Evolutionary conservation across 306 rosid species (phyloP).

Genomic region (Vigna mungo): DNA sequence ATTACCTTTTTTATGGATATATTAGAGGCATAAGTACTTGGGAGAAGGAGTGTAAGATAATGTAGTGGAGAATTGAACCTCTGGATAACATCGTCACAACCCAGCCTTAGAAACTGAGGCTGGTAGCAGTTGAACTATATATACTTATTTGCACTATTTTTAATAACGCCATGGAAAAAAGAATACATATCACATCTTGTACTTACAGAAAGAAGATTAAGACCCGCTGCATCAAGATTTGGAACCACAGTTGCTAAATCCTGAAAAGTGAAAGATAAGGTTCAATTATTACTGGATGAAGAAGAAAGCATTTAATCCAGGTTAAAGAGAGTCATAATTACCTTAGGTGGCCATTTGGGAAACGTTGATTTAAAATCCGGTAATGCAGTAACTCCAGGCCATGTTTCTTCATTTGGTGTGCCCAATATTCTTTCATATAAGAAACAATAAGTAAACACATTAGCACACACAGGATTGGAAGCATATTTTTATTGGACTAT

Average conservation of each 20-base stretch:
- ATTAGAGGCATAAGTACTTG: not conserved
- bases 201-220: constrained; percentile 94
- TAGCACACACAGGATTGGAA: constrained; percentile 2
- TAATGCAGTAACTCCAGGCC: constrained; percentile 98
- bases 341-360: constrained; percentile 94
- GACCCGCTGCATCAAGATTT: constrained; percentile 82
- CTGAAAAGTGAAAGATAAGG: constrained; percentile 54
- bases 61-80: constrained; percentile 1
- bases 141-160: not conserved
- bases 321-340: constrained; percentile 43
- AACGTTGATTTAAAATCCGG: constrained; percentile 96
- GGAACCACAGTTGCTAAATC: constrained; percentile 84
- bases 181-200: constrained; percentile 26
- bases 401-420: constrained; percentile 90
- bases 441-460: constrained; percentile 26
- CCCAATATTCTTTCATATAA: constrained; percentile 82
- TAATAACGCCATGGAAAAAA: constrained; percentile 22
- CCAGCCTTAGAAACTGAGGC: constrained; percentile 15
- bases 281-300: constrained; percentile 11
- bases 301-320: constrained; percentile 13
- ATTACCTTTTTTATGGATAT: not conserved
- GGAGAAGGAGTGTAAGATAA: not conserved
- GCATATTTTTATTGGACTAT: constrained; percentile 9
- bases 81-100: not conserved
- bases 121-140: not conserved